phyloP scores from a whole-genome alignment of 2,329 filamentous ascomycete species.

The Xylariaceae sp. region DNA sequence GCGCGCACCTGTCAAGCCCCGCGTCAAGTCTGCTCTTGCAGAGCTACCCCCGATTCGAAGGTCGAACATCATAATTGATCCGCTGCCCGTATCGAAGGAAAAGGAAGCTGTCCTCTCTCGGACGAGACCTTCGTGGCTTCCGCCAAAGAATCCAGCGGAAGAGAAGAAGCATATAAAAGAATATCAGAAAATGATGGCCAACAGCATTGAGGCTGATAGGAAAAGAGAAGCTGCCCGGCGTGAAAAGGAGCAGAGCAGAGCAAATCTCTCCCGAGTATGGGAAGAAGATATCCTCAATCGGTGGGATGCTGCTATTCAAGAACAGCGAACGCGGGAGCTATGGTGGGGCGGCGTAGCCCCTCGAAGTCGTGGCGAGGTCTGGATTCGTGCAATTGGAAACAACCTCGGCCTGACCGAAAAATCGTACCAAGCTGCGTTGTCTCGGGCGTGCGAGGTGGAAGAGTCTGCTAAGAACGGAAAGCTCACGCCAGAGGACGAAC shows the following conservation, averaged over 20 bases:
- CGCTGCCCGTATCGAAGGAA: slow-evolving; percentile 77
- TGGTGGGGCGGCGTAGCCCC: slow-evolving; percentile 81
- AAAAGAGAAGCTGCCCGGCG: slow-evolving; percentile 52
- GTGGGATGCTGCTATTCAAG: slow-evolving; percentile 67
- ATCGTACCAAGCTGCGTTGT: slow-evolving; percentile 68
- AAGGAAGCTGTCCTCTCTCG: slow-evolving; percentile 80
- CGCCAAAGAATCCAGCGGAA: slow-evolving; percentile 83
- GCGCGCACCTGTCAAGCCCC: slow-evolving; percentile 40
- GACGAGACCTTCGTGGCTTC: slow-evolving; percentile 78
- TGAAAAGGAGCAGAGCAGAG: slow-evolving; percentile 50
- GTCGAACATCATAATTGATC: slow-evolving; percentile 79
- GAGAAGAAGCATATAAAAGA: slow-evolving; percentile 84
- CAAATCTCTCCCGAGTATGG: slow-evolving; percentile 62
- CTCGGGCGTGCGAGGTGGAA: slow-evolving; percentile 62
- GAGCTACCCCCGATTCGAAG: slow-evolving; percentile 67
- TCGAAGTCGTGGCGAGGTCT: slow-evolving; percentile 64
- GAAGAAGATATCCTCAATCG: slow-evolving; percentile 72
- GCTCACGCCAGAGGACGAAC: slow-evolving; percentile 50
- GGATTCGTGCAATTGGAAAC: slow-evolving; percentile 70
- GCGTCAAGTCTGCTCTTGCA: slow-evolving; percentile 63
- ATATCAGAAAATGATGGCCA: slow-evolving; percentile 78
- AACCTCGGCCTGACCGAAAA: slow-evolving; percentile 62
- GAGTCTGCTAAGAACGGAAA: slow-evolving; percentile 49
- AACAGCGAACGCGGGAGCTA: slow-evolving; percentile 67
- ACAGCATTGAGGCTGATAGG: slow-evolving; percentile 56